Evolutionary conservation across 2,329 filamentous ascomycete genomes (phyloP), one percentile per base, ranked within the genome.

Genomic region (Rugonectria rugulosa): DNA sequence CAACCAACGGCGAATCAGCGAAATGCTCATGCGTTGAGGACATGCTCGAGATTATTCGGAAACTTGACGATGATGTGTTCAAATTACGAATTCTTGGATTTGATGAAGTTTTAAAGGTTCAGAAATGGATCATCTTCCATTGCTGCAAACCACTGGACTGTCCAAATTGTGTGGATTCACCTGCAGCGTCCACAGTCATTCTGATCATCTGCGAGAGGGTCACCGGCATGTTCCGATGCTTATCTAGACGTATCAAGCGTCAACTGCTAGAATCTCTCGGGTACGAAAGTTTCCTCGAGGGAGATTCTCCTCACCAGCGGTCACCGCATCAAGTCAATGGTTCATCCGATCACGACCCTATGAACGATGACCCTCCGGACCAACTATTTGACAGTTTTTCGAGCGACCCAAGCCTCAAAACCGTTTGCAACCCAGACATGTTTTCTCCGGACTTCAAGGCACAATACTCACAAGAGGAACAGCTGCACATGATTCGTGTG

Each of bases 11-110:
- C 7, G 21, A 26, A 2, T 17, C 4, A 5, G 14, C 7, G 15
- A 5, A 15, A 6, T 72, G 69, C 40, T 57, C 60, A 6, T 70
- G 67, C 38, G 41, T 70, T 1, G 44, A 58, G 14, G 62, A 68
- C 23, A 53, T 58, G 11, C 42, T 71, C 2, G 57, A 57, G 11
- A 56, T 69, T 10, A 54, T 70, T 12, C 66, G 70, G 43, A 67
- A 67, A 44, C 61, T 72, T 14, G 68, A 70, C 42, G 67, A 72
- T 46, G 68, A 72, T 46, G 62, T 68, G 24, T 72, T 68, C 44
- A 53, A 59, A 19, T 57, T 70, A 5, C 61, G 57, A 14, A 62
- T 57, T 1, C 56, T 70, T 9, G 57, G 66, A 1, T 62, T 72
- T 8, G 70, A 71, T 45, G 49, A 68, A 17, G 62, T 70, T 3